Conservation (phyloP, 2,329 filamentous ascomycete genomes). For the Rutstroemia sp. region DNA sequence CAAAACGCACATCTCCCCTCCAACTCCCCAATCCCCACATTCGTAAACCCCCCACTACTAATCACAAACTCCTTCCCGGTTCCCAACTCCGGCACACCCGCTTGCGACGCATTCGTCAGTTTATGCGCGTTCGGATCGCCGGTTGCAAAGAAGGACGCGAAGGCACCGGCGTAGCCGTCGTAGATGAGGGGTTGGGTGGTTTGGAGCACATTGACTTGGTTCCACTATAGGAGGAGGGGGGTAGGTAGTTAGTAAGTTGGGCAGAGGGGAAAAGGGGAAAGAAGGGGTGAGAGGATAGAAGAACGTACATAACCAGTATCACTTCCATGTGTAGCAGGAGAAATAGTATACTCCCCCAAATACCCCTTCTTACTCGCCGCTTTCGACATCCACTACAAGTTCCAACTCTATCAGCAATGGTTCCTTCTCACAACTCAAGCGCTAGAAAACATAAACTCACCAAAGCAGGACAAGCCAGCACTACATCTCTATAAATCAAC, state of each 20-base stretch:
- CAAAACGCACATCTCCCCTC: conserved; percentile 45
- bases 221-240: conserved; percentile 38
- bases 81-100: conserved; percentile 36
- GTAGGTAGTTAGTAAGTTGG: neutral
- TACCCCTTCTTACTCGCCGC: conserved; percentile 40
- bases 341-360: conserved; percentile 52
- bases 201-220: conserved; percentile 46
- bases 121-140: conserved; percentile 52
- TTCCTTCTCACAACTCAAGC: neutral
- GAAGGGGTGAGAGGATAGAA: too few relatives aligned
- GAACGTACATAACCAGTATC: conserved; percentile 47
- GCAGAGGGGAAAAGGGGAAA: neutral
- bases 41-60: conserved; percentile 36
- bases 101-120: conserved; percentile 37
- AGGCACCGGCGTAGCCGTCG: conserved; percentile 48
- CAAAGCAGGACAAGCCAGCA: conserved; percentile 50
- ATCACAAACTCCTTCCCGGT: conserved; percentile 45
- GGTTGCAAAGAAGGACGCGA: conserved; percentile 53
- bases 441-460: neutral
- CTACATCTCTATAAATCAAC: conserved; percentile 49
- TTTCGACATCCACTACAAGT: conserved; percentile 43
- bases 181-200: conserved; percentile 46
- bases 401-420: neutral
- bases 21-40: conserved; percentile 34
- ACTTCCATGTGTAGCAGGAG: conserved; percentile 50